phyloP scores from a whole-genome alignment of 352 stramenopile genomes.

The Thraustotheca clavata region DNA sequence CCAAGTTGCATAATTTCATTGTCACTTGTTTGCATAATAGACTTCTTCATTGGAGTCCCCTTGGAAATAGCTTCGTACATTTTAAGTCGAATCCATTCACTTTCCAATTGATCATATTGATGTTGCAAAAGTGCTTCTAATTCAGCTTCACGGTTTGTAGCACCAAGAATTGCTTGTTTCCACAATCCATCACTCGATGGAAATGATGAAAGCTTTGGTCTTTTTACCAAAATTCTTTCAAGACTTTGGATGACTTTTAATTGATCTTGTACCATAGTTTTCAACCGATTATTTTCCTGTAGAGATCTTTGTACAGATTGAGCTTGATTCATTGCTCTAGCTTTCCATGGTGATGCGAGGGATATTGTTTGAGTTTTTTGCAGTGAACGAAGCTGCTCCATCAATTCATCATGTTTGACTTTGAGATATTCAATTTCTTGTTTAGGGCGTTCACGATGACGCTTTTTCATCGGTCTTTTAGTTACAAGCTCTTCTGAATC shows the following conservation, averaged over 20 bases:
- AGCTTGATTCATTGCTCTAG: not conserved
- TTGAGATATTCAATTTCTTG: not conserved
- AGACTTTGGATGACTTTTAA: not conserved
- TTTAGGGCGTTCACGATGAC: not conserved
- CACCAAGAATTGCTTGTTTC: not conserved
- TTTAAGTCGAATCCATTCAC: not conserved
- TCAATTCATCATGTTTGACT: not conserved
- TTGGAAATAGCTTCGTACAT: not conserved
- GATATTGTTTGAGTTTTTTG: not conserved
- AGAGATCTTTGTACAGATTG: not conserved
- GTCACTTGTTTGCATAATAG: not conserved
- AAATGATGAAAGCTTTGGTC: not conserved
- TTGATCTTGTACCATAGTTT: not conserved
- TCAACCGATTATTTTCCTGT: not conserved
- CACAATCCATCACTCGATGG: not conserved
- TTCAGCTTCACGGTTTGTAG: not conserved
- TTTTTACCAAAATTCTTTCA: not conserved
- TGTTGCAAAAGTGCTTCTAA: not conserved
- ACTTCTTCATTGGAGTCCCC: not conserved
- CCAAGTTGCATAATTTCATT: not conserved
- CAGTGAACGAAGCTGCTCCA: not conserved
- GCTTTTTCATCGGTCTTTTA: not conserved
- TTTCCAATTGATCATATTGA: not conserved
- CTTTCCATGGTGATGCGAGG: not conserved
- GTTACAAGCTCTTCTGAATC: not conserved